Percentiles rank a stretch among this genome's conserved stretches.
Conservation (phyloP, 2,329 filamentous ascomycete genomes). For the Phaeomoniella chlamydospora region DNA sequence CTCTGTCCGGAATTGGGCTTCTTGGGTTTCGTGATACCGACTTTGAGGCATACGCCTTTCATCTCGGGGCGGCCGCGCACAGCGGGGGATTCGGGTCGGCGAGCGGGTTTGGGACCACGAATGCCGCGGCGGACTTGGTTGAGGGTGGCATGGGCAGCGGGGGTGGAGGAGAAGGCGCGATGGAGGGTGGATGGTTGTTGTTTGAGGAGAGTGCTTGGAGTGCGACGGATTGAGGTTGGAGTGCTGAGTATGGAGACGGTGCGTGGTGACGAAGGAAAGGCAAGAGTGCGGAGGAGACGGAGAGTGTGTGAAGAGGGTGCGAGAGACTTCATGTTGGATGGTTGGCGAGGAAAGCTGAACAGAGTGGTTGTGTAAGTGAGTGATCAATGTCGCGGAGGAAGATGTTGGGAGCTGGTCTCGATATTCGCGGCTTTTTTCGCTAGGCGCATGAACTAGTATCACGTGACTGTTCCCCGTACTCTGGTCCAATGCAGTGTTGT, state of each 20-base stretch:
- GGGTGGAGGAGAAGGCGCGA: constrained; percentile 43
- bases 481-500: too few relatives aligned
- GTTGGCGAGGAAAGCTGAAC: too few relatives aligned
- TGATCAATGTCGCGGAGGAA: too few relatives aligned
- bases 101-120: constrained; percentile 62
- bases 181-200: constrained; percentile 4
- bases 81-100: constrained; percentile 79
- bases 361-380: too few relatives aligned
- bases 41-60: constrained; percentile 92
- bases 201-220: constrained; percentile 10
- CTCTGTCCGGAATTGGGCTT: constrained; percentile 97
- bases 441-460: too few relatives aligned
- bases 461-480: too few relatives aligned
- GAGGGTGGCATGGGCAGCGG: constrained; percentile 46
- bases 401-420: too few relatives aligned
- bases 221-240: constrained; percentile 14
- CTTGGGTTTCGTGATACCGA: constrained; percentile 88
- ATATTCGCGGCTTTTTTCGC: too few relatives aligned
- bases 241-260: constrained; percentile 14
- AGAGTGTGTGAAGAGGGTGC: constrained; percentile 21
- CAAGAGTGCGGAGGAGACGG: constrained; percentile 18
- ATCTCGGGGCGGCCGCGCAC: constrained; percentile 62
- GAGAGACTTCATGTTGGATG: constrained; percentile 9
- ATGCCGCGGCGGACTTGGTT: constrained; percentile 66
- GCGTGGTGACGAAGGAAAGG: too few relatives aligned